Conservation (phyloP, 2,329 filamentous ascomycete genomes). For the Plenodomus lindquistii region DNA sequence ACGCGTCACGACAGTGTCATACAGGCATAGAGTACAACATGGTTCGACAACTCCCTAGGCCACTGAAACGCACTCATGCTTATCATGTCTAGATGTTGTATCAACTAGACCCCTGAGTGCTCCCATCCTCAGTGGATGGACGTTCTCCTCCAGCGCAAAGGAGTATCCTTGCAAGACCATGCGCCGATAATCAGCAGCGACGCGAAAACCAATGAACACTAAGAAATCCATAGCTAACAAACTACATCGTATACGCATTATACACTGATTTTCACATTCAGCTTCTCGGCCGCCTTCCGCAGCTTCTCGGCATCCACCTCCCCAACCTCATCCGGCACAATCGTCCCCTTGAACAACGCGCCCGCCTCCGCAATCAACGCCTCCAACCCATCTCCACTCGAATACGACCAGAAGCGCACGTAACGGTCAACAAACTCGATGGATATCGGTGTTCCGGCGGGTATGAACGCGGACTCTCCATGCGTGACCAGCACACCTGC, state of each 20-base stretch:
- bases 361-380: constrained; percentile 19
- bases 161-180: too few relatives aligned
- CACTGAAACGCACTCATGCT: too few relatives aligned
- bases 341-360: constrained; percentile 14
- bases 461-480: constrained; percentile 22
- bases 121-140: too few relatives aligned
- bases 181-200: background rate
- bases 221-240: background rate
- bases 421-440: constrained; percentile 20
- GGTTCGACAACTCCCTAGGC: too few relatives aligned
- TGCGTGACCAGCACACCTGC: constrained; percentile 14
- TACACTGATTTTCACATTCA: constrained; percentile 1
- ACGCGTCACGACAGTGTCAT: too few relatives aligned
- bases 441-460: constrained; percentile 16
- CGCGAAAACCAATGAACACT: background rate
- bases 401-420: constrained; percentile 22
- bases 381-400: constrained; percentile 23
- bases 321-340: constrained; percentile 17
- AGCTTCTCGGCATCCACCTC: constrained; percentile 4
- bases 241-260: constrained; percentile 11
- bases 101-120: too few relatives aligned
- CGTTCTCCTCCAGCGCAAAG: too few relatives aligned
- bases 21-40: too few relatives aligned
- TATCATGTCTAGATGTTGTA: too few relatives aligned
- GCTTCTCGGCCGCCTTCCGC: background rate